Evolutionary conservation across 192 early-diverging fungal genomes (phyloP).

Genomic region (Piromyces finnis): DNA sequence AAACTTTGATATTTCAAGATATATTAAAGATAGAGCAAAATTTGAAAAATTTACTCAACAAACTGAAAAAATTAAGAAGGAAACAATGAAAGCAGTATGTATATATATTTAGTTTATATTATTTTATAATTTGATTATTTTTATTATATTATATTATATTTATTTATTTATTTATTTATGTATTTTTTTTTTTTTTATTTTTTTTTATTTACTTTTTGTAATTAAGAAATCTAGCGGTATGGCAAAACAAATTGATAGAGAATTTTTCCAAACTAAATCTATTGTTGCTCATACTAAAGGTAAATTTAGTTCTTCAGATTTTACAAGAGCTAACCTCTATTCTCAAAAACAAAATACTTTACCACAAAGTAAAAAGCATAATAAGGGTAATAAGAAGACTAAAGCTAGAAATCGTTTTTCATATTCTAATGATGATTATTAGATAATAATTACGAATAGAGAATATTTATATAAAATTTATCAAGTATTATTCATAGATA

Average conservation of each 20-base stretch:
- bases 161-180: too few relatives aligned
- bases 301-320: conserved; percentile 11
- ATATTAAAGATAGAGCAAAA: conserved; percentile 23
- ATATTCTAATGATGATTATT: not conserved
- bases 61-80: conserved; percentile 19
- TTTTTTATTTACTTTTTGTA: not conserved
- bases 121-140: too few relatives aligned
- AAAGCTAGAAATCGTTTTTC: not conserved
- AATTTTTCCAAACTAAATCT: conserved; percentile 5
- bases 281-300: conserved; percentile 15
- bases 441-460: too few relatives aligned
- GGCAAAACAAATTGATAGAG: conserved; percentile 2
- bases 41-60: conserved; percentile 8
- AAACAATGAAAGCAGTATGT: not conserved
- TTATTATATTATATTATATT: not conserved
- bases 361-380: not conserved
- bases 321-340: conserved; percentile 35
- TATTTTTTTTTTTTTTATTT: not conserved
- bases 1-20: conserved; percentile 44
- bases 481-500: too few relatives aligned
- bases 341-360: conserved; percentile 23
- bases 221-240: not conserved
- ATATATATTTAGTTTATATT: not conserved
- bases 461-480: too few relatives aligned
- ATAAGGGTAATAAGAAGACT: not conserved